Base-by-base conservation (phyloP, 768 basidiomycete species). In the Suillus subalutaceus region DNA sequence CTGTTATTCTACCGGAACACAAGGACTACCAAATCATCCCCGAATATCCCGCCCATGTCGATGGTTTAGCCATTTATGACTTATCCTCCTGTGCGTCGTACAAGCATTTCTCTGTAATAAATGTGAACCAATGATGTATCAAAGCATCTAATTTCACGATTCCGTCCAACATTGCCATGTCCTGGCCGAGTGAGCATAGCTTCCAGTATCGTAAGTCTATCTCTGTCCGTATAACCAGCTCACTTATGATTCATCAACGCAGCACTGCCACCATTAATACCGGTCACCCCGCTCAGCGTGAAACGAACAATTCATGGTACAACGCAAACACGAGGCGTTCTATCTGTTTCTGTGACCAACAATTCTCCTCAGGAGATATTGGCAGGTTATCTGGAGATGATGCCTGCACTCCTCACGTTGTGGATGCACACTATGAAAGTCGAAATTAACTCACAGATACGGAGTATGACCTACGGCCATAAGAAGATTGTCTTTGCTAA, bases 361-460 rank as follows among this genome's bases (percentile, higher is more conserved):
- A 73, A 77, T 6, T 69, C 81, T 1, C 69, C 87, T 26, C 75
- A 80, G 23, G 82, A 90, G 0, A 75, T 90, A 10, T 70, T 68
- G 4, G 63, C 68, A 2, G 75, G 75, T n/a, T 97, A 96, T 76
- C 84, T 96, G 53, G 97, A 99, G 78, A 92, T 91, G 1, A 90
- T 96, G 85, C 97, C 97, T 5, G 97, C 96, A 89, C 89, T 95
- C 72, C 82, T 98, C 44, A 91, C 94, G 65, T 89, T 93, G 58
- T 95, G 92, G 80, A 80, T 97, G 68, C 91, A 94, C 77, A 95
- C 95, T 8, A 78, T 97, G 62, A 75, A 79, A 23, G 78, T 88
- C 1, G 74, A 78, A 30, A 74, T 88, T 15, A 78, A 87, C 41
- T 43, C 59, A 32, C 40, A 43, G 18, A 43, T 43, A 60, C 59